These are phyloP conservation scores for Symbiodinium natans DNA, from an alignment of 73 alveolate genomes.

Conservation along the genomic window DNA sequence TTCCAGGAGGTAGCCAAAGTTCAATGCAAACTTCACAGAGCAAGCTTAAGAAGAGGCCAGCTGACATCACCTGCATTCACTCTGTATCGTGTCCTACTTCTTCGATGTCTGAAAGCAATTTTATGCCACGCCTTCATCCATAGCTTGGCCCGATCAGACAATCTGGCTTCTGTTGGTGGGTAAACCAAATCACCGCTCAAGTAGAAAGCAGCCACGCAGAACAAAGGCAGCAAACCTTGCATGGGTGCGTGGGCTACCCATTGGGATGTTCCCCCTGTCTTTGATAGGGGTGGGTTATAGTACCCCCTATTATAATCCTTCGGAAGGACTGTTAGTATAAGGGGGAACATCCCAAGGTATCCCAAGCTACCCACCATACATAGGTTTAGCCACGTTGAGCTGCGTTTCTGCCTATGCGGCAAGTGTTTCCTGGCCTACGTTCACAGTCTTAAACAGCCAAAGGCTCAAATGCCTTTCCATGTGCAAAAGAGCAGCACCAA, in stretches of 20 bases:
- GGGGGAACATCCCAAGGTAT: too few relatives aligned
- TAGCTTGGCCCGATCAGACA: slow-evolving; percentile 25
- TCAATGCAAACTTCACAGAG: slow-evolving; percentile 4
- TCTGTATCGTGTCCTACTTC: background rate
- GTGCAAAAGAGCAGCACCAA: background rate
- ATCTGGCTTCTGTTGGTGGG: background rate
- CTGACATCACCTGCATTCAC: slow-evolving; percentile 41
- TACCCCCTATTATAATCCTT: too few relatives aligned
- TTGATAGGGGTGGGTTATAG: too few relatives aligned
- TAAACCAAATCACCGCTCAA: slow-evolving; percentile 15
- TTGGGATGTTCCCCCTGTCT: too few relatives aligned
- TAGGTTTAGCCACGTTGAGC: background rate
- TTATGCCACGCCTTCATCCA: slow-evolving; percentile 47
- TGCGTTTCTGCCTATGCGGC: too few relatives aligned
- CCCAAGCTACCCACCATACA: too few relatives aligned
- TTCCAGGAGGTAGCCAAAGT: slow-evolving; percentile 44
- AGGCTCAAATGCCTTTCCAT: background rate
- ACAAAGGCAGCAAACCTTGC: slow-evolving; percentile 26
- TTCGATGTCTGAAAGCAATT: background rate
- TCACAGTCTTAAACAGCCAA: too few relatives aligned
- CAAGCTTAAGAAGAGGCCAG: slow-evolving; percentile 12
- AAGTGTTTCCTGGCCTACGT: too few relatives aligned
- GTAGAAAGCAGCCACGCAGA: slow-evolving; percentile 47
- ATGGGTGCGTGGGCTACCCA: too few relatives aligned
- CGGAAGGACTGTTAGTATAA: too few relatives aligned